Base-by-base conservation (phyloP, 2,329 filamentous ascomycete species). In the Aspergillus ustus region DNA sequence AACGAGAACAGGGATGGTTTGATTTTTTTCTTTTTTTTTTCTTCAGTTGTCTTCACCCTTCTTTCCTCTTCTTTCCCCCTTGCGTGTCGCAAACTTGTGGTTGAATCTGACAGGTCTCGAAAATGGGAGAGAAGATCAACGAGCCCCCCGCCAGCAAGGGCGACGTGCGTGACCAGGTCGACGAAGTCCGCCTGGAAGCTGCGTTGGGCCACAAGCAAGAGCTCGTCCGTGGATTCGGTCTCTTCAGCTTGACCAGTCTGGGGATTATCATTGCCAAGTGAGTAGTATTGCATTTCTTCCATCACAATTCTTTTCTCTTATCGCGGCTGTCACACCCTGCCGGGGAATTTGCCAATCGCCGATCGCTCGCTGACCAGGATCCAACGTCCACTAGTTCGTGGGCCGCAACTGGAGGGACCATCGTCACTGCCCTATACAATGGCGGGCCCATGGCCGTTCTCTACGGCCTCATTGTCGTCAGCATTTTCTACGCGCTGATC, bases 381-480 rank as follows among this genome's bases (percentile, higher is more conserved):
- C 40, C 17, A 29, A n/a, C 29, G 43, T 34, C n/a, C 28, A 20
- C 84, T 67, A 87, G 86, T 64, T 85, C 85, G 3, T 89, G 86
- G 86, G 80, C 85, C 34, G 82, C 85, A 4, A 74, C 86, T n/a
- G 86, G 85, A 19, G 85, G 85, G 2, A 86, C 85, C 0, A 76
- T 76, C 40, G 77, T 82, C 13, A 77, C 84, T 31, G 82, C 83
- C 29, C 81, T 87, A 52, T 81, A 81, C 68, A 87, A 88, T 74
- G 85, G 86, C 45, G 86, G 86, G 0, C 83, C 85, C 0, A 84
- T 86, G 7, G 85, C 85, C 0, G 83, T 87, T 0, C 68, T 88
- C 0, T 88, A 86, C 69, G 85, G 86, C 64, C 83, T 87, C n/a
- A 70, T 79, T 43, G 65, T 73, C 2, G 76, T 76, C 43, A 76